phyloP scores from a whole-genome alignment of 2,329 filamentous ascomycete species.

The Pseudocercospora fuligena region DNA sequence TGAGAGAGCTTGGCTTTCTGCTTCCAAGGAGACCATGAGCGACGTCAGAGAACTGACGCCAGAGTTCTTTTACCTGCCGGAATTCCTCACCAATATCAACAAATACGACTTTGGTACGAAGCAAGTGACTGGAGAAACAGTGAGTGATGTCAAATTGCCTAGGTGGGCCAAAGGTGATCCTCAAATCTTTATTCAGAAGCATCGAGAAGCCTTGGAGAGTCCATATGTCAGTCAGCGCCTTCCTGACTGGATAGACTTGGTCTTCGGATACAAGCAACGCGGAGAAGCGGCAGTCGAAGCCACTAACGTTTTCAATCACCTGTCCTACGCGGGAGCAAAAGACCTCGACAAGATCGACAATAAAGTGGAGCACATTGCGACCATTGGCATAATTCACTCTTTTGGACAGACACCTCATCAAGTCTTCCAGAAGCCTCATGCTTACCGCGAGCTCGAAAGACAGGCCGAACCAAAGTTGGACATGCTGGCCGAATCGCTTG shows the following conservation, averaged over 20 bases:
- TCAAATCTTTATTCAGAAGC: slow-evolving; percentile 91
- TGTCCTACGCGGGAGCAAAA: slow-evolving; percentile 92
- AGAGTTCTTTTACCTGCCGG: slow-evolving; percentile 95
- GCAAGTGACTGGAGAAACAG: slow-evolving; percentile 77
- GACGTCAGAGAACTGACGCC: slow-evolving; percentile 95
- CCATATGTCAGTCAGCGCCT: slow-evolving; percentile 88
- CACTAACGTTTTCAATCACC: slow-evolving; percentile 92
- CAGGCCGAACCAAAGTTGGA: slow-evolving; percentile 72
- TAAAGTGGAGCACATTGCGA: slow-evolving; percentile 81
- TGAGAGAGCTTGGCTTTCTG: slow-evolving; percentile 86
- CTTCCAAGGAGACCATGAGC: slow-evolving; percentile 85
- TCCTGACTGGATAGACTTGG: slow-evolving; percentile 92
- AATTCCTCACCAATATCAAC: slow-evolving; percentile 93
- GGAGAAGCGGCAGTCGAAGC: slow-evolving; percentile 90
- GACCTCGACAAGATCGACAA: slow-evolving; percentile 91
- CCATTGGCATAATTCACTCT: slow-evolving; percentile 96
- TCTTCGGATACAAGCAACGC: slow-evolving; percentile 92
- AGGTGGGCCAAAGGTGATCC: slow-evolving; percentile 97
- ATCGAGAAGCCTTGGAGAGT: slow-evolving; percentile 93
- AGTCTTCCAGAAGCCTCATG: slow-evolving; percentile 83
- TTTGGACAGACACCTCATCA: slow-evolving; percentile 98
- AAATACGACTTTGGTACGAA: slow-evolving; percentile 89
- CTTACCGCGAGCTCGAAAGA: slow-evolving; percentile 67
- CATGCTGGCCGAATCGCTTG: slow-evolving; percentile 74
- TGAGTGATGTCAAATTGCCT: slow-evolving; percentile 87